A percentile compares a stretch with the other conserved stretches of the same genome.
Evolutionary conservation across 768 basidiomycete genomes (phyloP).

Genomic region (Auriculariales sp.): DNA sequence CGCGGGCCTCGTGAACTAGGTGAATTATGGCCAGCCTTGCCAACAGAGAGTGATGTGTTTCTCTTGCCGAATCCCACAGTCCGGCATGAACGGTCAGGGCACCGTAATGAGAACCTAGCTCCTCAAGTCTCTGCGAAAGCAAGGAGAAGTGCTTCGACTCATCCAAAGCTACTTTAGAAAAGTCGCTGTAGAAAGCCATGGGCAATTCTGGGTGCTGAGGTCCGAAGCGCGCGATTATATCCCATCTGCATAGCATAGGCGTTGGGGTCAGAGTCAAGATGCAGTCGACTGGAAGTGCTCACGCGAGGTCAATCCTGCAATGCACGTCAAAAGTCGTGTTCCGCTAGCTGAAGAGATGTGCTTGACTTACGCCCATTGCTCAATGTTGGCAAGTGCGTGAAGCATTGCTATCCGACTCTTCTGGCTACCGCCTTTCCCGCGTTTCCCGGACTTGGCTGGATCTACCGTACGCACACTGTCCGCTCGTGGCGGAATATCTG

Average conservation of each 20-base stretch:
- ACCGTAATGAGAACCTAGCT: slow-evolving; percentile 55
- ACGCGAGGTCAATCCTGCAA: slow-evolving; percentile 9
- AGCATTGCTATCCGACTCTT: slow-evolving; percentile 61
- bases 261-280: not conserved
- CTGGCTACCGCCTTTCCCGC: slow-evolving; percentile 27
- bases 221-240: slow-evolving; percentile 69
- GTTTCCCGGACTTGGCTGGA: slow-evolving; percentile 40
- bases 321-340: not conserved
- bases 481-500: slow-evolving; percentile 51
- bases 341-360: slow-evolving; percentile 38
- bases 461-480: slow-evolving; percentile 39
- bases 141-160: slow-evolving; percentile 78
- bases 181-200: slow-evolving; percentile 66
- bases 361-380: slow-evolving; percentile 69
- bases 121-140: slow-evolving; percentile 43
- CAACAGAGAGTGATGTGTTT: slow-evolving; percentile 51
- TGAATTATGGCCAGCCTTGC: slow-evolving; percentile 72
- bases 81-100: slow-evolving; percentile 57
- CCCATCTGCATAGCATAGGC: slow-evolving; percentile 67
- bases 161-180: slow-evolving; percentile 72
- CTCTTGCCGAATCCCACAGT: slow-evolving; percentile 64
- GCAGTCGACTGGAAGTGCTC: not conserved
- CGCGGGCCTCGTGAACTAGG: slow-evolving; percentile 72
- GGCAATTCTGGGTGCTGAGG: slow-evolving; percentile 44
- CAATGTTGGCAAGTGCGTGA: slow-evolving; percentile 73